phyloP scores from a whole-genome alignment of 2,329 filamentous ascomycete genomes.

The Scytalidium lignicola region DNA sequence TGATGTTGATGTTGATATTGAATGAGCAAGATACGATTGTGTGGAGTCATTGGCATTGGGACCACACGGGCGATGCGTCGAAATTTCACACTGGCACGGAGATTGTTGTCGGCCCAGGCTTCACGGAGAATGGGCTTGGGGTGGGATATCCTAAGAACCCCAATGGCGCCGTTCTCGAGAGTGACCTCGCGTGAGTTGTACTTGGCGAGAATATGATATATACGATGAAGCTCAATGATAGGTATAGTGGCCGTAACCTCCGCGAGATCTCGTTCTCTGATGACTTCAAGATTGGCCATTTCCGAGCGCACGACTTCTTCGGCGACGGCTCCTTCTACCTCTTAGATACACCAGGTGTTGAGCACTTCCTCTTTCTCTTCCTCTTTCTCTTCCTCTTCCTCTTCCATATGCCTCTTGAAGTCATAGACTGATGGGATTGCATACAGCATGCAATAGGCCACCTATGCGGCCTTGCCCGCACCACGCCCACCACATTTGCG shows the following conservation, averaged over 20 bases:
- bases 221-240: no score
- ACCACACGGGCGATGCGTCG: slow-evolving; percentile 47
- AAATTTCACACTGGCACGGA: slow-evolving; percentile 40
- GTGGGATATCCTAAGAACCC: slow-evolving; percentile 41
- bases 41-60: slow-evolving; percentile 42
- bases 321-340: slow-evolving; percentile 52
- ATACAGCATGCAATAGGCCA: no score
- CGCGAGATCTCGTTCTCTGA: slow-evolving; percentile 11
- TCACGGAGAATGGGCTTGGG: slow-evolving; percentile 35
- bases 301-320: slow-evolving; percentile 47
- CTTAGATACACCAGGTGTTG: no score
- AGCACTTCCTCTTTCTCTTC: no score
- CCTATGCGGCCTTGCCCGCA: no score
- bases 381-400: no score
- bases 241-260: no score
- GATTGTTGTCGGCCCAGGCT: slow-evolving; percentile 48
- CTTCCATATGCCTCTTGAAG: no score
- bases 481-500: no score
- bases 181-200: slow-evolving; percentile 25
- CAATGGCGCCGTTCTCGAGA: slow-evolving; percentile 29
- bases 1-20: not conserved
- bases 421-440: no score
- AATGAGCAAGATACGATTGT: slow-evolving; percentile 10
- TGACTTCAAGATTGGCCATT: slow-evolving; percentile 35
- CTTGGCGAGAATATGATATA: no score